Base-by-base conservation (phyloP, 2,329 filamentous ascomycete genomes). In the Epicoccum sorghinum region DNA sequence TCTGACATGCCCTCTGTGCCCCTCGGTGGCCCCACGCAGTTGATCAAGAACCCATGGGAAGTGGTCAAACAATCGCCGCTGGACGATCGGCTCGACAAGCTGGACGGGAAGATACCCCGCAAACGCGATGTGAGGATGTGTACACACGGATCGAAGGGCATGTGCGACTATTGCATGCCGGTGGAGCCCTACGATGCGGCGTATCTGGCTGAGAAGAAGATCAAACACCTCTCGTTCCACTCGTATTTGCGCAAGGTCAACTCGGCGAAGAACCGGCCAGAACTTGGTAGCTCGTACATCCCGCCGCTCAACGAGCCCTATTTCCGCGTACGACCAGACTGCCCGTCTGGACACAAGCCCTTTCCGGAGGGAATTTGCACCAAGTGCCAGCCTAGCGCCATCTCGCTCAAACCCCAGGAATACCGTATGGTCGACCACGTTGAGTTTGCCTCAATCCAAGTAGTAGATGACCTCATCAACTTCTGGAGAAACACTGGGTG, bases 141-240 rank as follows among this genome's bases (percentile, higher is more conserved):
- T 79, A 88, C 91, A 58, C 95, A 99, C 74, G 93, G 93, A 1
- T 88, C 89, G 46, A 98, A 96, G 77, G 95, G 95, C 73, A 99
- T 99, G 95, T 99, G 95, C 76, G 95, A 99, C 77, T 96, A 97
- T 77, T 99, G 95, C 79, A 96, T 96, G 86, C 96, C 96, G 0
- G 79, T 98, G 45, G 95, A 99, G 70, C 95, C 95, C 0, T 99
- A 96, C 76, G 88, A 96, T 69, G 76, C 89, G n/a, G 87, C 87
- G 51, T 97, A 97, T 67, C 83, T 99, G 14, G 85, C 86, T 27
- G 93, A 99, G 66, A 96, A 93, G 82, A 97, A 97, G 82, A 97
- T 99, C 83, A 99, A 99, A 76, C 96, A 99, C 75, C 82, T 95
- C 25, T 98, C 95, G 0, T 97, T 98, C 78, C 95, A 99, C 76